Conservation (phyloP, 2,329 filamentous ascomycete genomes). For the Penicillium brasilianum region DNA sequence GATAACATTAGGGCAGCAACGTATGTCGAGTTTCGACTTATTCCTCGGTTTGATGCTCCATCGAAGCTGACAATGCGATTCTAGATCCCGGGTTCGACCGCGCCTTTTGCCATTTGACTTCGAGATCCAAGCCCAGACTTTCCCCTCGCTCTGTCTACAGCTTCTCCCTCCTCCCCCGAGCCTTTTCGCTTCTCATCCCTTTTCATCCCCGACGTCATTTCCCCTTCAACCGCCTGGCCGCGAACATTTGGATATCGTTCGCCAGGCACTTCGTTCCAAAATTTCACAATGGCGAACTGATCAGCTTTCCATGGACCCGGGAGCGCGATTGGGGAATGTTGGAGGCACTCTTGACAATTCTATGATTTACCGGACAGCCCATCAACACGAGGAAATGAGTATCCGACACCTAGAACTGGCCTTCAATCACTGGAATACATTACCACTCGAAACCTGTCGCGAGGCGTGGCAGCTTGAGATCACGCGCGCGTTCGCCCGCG, state of each 20-base stretch:
- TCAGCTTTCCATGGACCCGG: slow-evolving; percentile 38
- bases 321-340: slow-evolving; percentile 46
- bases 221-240: slow-evolving; percentile 75
- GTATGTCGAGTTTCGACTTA: slow-evolving; percentile 55
- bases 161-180: slow-evolving; percentile 81
- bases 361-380: slow-evolving; percentile 55
- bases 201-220: slow-evolving; percentile 79
- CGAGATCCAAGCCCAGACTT: slow-evolving; percentile 82
- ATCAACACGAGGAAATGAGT: slow-evolving; percentile 70
- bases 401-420: slow-evolving; percentile 76
- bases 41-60: not conserved
- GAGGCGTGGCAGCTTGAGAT: slow-evolving; percentile 55
- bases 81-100: slow-evolving; percentile 51
- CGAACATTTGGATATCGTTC: slow-evolving; percentile 74
- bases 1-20: slow-evolving; percentile 82
- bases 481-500: slow-evolving; percentile 52
- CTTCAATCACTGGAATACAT: slow-evolving; percentile 74
- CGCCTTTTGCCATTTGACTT: slow-evolving; percentile 69
- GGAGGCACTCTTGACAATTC: slow-evolving; percentile 39
- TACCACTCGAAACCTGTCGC: slow-evolving; percentile 60
- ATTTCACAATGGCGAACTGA: slow-evolving; percentile 68
- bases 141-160: slow-evolving; percentile 81
- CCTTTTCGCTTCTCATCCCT: slow-evolving; percentile 78
- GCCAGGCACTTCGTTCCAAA: slow-evolving; percentile 68
- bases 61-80: slow-evolving; percentile 17